These are phyloP conservation scores for Kockovaella imperatae DNA, from an alignment of 768 basidiomycete species.

Conservation along the genomic window DNA sequence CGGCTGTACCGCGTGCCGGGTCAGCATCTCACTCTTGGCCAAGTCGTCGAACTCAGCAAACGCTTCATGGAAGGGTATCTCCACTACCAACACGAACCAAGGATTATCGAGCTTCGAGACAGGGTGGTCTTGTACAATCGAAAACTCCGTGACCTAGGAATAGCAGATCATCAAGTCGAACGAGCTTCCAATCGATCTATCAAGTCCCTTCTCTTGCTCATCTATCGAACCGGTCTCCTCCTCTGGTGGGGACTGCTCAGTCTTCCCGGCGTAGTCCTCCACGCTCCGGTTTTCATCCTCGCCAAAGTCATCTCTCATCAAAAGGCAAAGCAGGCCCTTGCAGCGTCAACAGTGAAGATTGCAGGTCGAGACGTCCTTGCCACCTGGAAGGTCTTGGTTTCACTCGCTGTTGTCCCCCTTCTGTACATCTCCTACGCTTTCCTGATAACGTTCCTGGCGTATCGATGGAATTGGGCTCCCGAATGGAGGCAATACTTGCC, in stretches of 20 bases:
- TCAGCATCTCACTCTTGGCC: constrained; percentile 84
- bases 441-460: constrained; percentile 64
- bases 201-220: constrained; percentile 71
- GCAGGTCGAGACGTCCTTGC: constrained; percentile 94
- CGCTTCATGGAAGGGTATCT: constrained; percentile 87
- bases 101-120: constrained; percentile 67
- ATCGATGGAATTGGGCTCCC: constrained; percentile 58
- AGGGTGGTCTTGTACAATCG: constrained; percentile 88
- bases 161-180: constrained; percentile 93
- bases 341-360: constrained; percentile 88
- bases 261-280: constrained; percentile 81
- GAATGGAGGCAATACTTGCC: constrained; percentile 68
- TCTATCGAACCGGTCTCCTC: constrained; percentile 72
- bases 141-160: constrained; percentile 73
- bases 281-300: constrained; percentile 85
- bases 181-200: constrained; percentile 70
- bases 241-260: constrained; percentile 74
- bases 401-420: constrained; percentile 78
- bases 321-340: constrained; percentile 93
- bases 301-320: constrained; percentile 77
- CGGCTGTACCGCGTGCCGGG: constrained; percentile 89
- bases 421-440: constrained; percentile 76
- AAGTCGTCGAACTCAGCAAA: constrained; percentile 89
- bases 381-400: constrained; percentile 95
- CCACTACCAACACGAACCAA: constrained; percentile 85